These are phyloP conservation scores for Bruguiera hainesii DNA, from an alignment of 441 rosid genomes.

Conservation along the genomic window DNA sequence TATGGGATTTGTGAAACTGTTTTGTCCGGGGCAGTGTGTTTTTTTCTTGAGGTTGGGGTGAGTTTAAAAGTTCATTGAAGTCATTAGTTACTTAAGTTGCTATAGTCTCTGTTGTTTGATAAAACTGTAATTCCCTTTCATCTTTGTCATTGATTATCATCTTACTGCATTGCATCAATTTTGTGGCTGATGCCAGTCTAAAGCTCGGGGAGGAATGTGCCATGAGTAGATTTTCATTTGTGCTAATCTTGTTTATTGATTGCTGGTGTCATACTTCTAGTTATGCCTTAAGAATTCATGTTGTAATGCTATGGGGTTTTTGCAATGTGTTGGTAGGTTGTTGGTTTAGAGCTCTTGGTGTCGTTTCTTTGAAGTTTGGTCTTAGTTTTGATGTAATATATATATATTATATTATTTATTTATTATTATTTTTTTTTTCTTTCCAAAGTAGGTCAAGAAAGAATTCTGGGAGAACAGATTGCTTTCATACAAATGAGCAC, in stretches of 20 bases:
- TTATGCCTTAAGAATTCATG: background rate
- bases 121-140: background rate
- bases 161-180: background rate
- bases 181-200: background rate
- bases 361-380: slow-evolving; percentile 1
- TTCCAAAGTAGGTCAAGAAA: slow-evolving; percentile 42
- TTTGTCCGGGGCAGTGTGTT: background rate
- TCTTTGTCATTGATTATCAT: background rate
- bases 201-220: background rate
- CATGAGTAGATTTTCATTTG: background rate
- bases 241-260: background rate
- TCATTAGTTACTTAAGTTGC: background rate
- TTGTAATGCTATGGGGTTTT: background rate
- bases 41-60: background rate
- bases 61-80: background rate
- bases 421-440: background rate
- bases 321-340: background rate
- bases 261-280: background rate
- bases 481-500: slow-evolving; percentile 33
- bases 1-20: slow-evolving; percentile 1
- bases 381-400: slow-evolving; percentile 16
- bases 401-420: too few species aligned
- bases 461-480: slow-evolving; percentile 31
- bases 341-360: slow-evolving; percentile 4
- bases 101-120: slow-evolving; percentile 2